Base-by-base conservation (phyloP, 495 filamentous ascomycete genomes). In the Hyphodiscus hymeniophilus region DNA sequence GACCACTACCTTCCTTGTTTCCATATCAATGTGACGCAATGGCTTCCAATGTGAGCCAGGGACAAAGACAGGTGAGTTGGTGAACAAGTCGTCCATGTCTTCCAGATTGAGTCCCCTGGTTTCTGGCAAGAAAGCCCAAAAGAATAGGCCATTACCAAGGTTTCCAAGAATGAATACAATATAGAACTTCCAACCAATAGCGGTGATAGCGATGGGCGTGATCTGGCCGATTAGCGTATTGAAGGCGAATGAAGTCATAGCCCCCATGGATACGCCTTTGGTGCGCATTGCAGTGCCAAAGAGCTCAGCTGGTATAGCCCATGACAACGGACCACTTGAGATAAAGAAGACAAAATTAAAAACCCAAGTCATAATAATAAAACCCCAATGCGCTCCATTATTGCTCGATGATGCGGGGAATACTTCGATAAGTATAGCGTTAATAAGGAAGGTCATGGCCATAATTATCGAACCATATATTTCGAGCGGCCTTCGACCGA, bases 161-260 rank as follows among this genome's bases (percentile, higher is more conserved):
- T 73, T 71, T 53, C 73, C n/a, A 33, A 33, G 7, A 33, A 63
- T 64, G 51, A 74, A 74, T 3, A 76, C 50, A 46, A 71, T 68
- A 48, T 73, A 74, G 46, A 66, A 74, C 44, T 57, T 68, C 66
- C 68, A 74, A 3, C 58, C 48, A 23, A 74, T 61, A 17, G 64
- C 57, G 8, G 55, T 64, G 11, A 76, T 57, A 0, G 68, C 73
- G 42, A 72, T 67, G 11, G 72, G 69, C 0, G 69, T 73, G 0
- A 74, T 62, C 44, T 77, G 73, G 23, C 63, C 65, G 64, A 73
- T 76, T n/a, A 80, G 60, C 1, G 69, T 76, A 26, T 63, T 67
- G 17, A 76, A 68, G 1, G 70, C 43, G 21, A 50, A 48, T 1
- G 38, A 38, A 5, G 47, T 42, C 38, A 53, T 48, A 38, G 50